Conservation (phyloP, 345 rosid genomes). For the Nephelium lappaceum region DNA sequence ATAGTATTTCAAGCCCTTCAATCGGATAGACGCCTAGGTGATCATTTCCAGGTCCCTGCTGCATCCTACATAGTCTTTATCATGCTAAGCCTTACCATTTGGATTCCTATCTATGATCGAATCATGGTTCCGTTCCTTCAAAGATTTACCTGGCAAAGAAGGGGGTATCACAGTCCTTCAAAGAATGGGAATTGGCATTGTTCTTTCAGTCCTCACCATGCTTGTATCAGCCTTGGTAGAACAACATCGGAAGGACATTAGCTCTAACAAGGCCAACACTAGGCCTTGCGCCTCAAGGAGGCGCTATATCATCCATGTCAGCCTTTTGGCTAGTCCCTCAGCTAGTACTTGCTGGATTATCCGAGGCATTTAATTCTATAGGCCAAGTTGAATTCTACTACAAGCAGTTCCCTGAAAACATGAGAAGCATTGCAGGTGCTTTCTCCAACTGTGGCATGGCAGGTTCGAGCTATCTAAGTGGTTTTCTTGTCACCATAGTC, state of each 20-base stretch:
- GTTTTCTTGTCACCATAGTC: conserved; percentile 25
- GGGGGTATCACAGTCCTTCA: conserved; percentile 40
- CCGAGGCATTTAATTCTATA: conserved; percentile 44
- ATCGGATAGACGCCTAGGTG: conserved; percentile 45
- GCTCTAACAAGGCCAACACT: conserved; percentile 50
- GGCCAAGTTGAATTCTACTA: conserved; percentile 54
- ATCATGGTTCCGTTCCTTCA: conserved; percentile 46
- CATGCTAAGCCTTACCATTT: conserved; percentile 55
- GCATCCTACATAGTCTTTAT: conserved; percentile 51
- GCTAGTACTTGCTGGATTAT: conserved; percentile 46
- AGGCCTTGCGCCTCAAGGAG: conserved; percentile 41
- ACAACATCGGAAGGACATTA: conserved; percentile 37
- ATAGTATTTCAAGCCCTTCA: conserved; percentile 62
- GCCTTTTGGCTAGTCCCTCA: conserved; percentile 59
- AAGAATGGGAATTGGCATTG: conserved; percentile 46
- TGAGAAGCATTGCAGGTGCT: conserved; percentile 42
- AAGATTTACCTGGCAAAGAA: conserved; percentile 35
- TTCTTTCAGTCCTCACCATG: conserved; percentile 39
- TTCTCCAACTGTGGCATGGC: conserved; percentile 29
- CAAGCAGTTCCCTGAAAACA: conserved; percentile 57
- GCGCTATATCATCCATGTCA: conserved; percentile 56
- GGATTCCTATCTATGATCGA: conserved; percentile 59
- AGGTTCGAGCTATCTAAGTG: conserved; percentile 37
- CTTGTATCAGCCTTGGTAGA: conserved; percentile 51
- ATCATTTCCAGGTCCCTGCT: conserved; percentile 49